Evolutionary conservation across 257 asterid species (phyloP).

Genomic region (Penstemon barbatus): DNA sequence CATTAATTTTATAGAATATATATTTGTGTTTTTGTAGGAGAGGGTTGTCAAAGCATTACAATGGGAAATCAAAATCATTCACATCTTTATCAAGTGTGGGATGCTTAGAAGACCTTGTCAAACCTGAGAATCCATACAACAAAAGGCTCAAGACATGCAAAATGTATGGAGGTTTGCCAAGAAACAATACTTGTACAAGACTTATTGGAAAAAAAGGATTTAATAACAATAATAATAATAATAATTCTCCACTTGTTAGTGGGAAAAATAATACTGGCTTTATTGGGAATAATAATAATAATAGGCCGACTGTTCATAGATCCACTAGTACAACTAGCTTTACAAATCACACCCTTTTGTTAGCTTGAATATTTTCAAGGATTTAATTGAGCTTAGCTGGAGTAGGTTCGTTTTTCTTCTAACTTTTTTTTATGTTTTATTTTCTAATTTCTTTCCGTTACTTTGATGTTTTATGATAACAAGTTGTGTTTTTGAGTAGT

Average conservation of each 20-base stretch:
- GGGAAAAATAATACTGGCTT: slow-evolving; percentile 36
- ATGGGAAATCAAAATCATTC: slow-evolving; percentile 73
- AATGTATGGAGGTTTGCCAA: slow-evolving; percentile 39
- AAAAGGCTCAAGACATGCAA: slow-evolving; percentile 62
- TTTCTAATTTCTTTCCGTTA: too few species aligned
- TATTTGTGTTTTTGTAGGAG: slow-evolving; percentile 37
- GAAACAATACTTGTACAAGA: slow-evolving; percentile 35
- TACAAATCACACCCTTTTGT: slow-evolving; percentile 36
- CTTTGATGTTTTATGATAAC: too few species aligned
- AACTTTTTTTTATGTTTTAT: too few species aligned
- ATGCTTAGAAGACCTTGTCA: slow-evolving; percentile 61
- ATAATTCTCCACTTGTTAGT: slow-evolving; percentile 30
- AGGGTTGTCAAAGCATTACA: slow-evolving; percentile 71
- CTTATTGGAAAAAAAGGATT: slow-evolving; percentile 31
- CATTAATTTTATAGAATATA: too few species aligned
- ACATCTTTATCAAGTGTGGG: slow-evolving; percentile 48
- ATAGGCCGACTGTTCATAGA: slow-evolving; percentile 35
- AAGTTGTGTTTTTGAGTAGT: too few species aligned
- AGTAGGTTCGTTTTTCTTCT: too few species aligned
- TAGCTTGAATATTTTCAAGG: slow-evolving; percentile 29
- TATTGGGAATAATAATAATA: slow-evolving; percentile 22
- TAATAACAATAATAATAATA: slow-evolving; percentile 8
- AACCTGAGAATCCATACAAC: slow-evolving; percentile 52
- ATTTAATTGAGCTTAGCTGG: too few species aligned
- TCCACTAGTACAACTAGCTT: slow-evolving; percentile 33